These are phyloP conservation scores for Gossypium herbaceum DNA, from an alignment of 345 rosid species.

Conservation along the genomic window DNA sequence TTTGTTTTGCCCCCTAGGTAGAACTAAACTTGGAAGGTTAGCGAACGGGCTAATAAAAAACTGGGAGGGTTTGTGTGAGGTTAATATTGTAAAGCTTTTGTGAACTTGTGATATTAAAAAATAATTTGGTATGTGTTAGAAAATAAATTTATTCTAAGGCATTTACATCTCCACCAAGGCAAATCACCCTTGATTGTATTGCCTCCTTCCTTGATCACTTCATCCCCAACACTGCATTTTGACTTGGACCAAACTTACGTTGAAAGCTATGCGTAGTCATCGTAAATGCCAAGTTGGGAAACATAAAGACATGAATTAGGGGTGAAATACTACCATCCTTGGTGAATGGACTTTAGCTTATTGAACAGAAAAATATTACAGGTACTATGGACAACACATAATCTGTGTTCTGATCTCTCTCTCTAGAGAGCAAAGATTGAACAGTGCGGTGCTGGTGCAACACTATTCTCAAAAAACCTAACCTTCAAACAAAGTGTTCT, in stretches of 20 bases:
- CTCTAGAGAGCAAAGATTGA: not conserved
- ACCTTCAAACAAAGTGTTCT: not conserved
- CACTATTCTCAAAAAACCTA: not conserved
- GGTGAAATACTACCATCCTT: not conserved
- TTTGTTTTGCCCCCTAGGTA: not conserved
- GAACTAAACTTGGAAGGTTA: not conserved
- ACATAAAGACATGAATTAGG: not conserved
- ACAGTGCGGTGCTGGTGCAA: not conserved
- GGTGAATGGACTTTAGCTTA: not conserved
- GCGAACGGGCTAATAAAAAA: too few relatives aligned
- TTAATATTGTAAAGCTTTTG: not conserved
- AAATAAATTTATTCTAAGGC: not conserved
- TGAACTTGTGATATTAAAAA: not conserved
- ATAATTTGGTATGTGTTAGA: not conserved
- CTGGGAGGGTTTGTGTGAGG: not conserved
- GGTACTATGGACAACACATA: not conserved
- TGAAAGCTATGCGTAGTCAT: not conserved
- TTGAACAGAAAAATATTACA: not conserved
- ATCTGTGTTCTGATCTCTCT: not conserved
- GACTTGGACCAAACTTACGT: not conserved
- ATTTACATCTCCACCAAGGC: not conserved
- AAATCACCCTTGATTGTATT: not conserved
- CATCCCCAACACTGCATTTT: not conserved
- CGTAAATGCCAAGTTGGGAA: not conserved
- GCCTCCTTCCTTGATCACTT: not conserved